Evolutionary conservation across 345 rosid genomes (phyloP), one percentile per base, ranked within the genome.

Genomic region (Eucalyptus paniculata): DNA sequence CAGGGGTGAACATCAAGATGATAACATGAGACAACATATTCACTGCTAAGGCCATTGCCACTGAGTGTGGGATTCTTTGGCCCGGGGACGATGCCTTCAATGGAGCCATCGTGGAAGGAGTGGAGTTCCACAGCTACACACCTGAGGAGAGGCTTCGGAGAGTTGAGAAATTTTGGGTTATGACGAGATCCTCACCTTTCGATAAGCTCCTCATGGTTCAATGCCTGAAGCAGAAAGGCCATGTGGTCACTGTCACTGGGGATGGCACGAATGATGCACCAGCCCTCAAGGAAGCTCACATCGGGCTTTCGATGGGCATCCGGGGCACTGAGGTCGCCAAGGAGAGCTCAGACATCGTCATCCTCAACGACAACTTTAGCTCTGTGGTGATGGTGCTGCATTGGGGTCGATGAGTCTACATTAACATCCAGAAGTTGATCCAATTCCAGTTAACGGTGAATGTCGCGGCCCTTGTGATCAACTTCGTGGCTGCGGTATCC

Each of bases 121-220:
- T 90, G 28, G 91, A 93, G 56, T 96, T 96, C 86, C 90, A 94
- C 49, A 94, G 90, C 90, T 95, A 90, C 51, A 92, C 92, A 4
- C 92, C 83, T 0, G 90, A 93, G 80, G 91, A 95, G 82, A 90
- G 95, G 67, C 89, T 94, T 89, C 89, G 89, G 88, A 95, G 88
- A 81, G 94, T 94, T 0, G 97, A 97, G 15, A 92, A 90, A 18
- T 93, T 97, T 86, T 60, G 93, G 16, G 98, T 97, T 37, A 97
- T 97, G 98, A 95, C 96, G 21, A 92, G 97, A 89, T 95, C 98
- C 7, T 96, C 95, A 9, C 97, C 97, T 2, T 93, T 94, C 5
- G 97, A 97, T 87, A 97, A 95, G 56, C 96, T 96, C 69, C 92
- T 96, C 11, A 95, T 95, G 98, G 98, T 97, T 69, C 94, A 96